Evolutionary conservation across 73 alveolate species (phyloP), one percentile per base, ranked within the genome.

Genomic region (Tetrahymena borealis): DNA sequence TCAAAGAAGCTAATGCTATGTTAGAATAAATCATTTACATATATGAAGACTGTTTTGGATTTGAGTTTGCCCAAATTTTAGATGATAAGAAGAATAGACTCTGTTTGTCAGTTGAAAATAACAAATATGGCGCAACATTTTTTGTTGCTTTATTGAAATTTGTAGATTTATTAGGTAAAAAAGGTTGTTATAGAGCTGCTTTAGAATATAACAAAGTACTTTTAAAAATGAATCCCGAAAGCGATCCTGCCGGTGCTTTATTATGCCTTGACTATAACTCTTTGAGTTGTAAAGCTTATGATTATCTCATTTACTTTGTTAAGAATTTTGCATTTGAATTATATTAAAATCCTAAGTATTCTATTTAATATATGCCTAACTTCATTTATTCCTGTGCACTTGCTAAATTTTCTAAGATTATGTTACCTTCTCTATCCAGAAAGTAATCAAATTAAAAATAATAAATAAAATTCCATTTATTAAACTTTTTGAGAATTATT

Each of bases 131-230:
- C 92, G 92, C 90, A n/a, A 92, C 94, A 7, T 91, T 95, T 79
- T 93, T 78, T 32, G 94, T 39, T 32, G 94, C 96, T 33, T 33
- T 96, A 8, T 95, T 94, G 12, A 94, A 93, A 91, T 96, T 94
- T 78, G 96, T 95, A 10, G 99, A 96, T 31, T 90, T 95, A 38
- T 39, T 96, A 5, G 97, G 97, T 16, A 94, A 97, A 39, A 95
- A 96, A 93, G 99, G 99, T 11, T 96, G 99, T 40, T 78, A 92
- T 18, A 91, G 97, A 43, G 94, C 99, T 12, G 95, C 97, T 10
- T 77, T 96, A 38, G 99, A 96, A 43, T 94, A 90, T 90, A 91
- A 95, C 79, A 96, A 96, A 90, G 78, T 96, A 2, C 94, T 96
- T 12, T 85, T 96, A 10, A 42, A 95, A 32, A 78, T 96, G 32